Evolutionary conservation across 2,329 filamentous ascomycete species (phyloP).

Genomic region (Colletotrichum tanaceti): DNA sequence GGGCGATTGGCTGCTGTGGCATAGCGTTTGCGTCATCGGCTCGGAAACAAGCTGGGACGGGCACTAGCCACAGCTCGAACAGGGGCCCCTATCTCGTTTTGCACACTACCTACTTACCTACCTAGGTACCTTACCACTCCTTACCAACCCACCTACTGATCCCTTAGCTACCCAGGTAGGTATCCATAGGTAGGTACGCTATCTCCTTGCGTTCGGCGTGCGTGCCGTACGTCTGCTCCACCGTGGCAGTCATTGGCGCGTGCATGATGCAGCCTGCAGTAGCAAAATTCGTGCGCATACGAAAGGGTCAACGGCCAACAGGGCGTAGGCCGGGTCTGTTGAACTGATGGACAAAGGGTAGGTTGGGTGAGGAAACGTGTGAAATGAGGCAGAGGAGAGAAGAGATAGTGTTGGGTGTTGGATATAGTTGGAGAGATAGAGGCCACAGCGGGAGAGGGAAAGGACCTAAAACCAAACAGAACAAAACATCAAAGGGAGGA

Average conservation of each 20-base stretch:
- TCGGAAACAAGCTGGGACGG: conserved; percentile 36
- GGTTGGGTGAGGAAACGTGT: neutral
- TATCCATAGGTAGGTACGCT: no score
- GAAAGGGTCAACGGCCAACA: neutral
- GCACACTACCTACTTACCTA: no score
- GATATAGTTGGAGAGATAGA: neutral
- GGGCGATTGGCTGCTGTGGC: conserved; percentile 41
- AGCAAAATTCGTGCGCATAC: conserved; percentile 6
- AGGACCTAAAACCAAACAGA: neutral
- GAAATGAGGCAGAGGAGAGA: neutral
- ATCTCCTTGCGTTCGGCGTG: no score
- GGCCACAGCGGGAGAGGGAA: neutral
- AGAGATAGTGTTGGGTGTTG: neutral
- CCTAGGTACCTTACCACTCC: no score
- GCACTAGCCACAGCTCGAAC: conserved; percentile 41
- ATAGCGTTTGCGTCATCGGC: conserved; percentile 42
- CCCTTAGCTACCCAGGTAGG: no score
- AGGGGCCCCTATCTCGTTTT: conserved; percentile 14
- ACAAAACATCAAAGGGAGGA: neutral
- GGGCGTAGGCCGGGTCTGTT: neutral
- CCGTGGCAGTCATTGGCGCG: conserved; percentile 18
- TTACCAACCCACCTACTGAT: no score
- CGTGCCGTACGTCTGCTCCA: conserved; percentile 1
- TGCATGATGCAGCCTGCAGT: neutral
- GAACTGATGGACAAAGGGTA: neutral